Percentiles rank a stretch among this genome's conserved stretches.
Evolutionary conservation across 768 basidiomycete species (phyloP).

Genomic region (Boletus edulis): DNA sequence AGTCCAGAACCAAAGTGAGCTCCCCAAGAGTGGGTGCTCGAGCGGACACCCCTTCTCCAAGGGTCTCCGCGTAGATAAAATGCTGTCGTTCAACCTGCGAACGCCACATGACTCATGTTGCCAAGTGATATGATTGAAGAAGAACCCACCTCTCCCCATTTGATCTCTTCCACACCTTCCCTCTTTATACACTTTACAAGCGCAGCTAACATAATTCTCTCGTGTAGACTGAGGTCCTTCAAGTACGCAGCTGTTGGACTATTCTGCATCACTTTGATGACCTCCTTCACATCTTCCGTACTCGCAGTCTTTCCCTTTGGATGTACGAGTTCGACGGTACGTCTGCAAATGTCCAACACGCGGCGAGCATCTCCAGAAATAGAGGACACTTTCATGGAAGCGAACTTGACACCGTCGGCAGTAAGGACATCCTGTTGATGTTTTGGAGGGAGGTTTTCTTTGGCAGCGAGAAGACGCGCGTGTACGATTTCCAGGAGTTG

Average conservation of each 20-base stretch:
- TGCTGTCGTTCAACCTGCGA: slow-evolving; percentile 74
- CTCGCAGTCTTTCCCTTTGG: slow-evolving; percentile 50
- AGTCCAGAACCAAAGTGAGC: slow-evolving; percentile 67
- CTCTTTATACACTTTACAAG: slow-evolving; percentile 78
- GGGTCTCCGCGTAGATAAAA: slow-evolving; percentile 60
- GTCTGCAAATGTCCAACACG: slow-evolving; percentile 91
- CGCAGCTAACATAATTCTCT: slow-evolving; percentile 83
- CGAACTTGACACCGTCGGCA: slow-evolving; percentile 77
- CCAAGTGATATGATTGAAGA: background rate
- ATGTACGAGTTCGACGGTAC: slow-evolving; percentile 79
- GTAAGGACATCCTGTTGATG: slow-evolving; percentile 54
- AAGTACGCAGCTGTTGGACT: slow-evolving; percentile 87
- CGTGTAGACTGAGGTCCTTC: slow-evolving; percentile 80
- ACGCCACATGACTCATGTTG: background rate
- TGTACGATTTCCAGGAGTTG: slow-evolving; percentile 86
- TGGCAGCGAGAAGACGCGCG: slow-evolving; percentile 68
- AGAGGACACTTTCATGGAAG: slow-evolving; percentile 71
- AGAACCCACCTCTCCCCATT: slow-evolving; percentile 71
- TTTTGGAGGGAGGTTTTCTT: slow-evolving; percentile 44
- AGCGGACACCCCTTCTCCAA: slow-evolving; percentile 57
- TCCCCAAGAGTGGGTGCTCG: slow-evolving; percentile 61
- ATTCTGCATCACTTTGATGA: slow-evolving; percentile 84
- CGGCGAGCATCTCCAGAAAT: slow-evolving; percentile 95
- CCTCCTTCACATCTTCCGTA: slow-evolving; percentile 70
- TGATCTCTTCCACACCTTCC: slow-evolving; percentile 85